These are phyloP conservation scores for Sordariomycetes sp. DNA, from an alignment of 2,329 filamentous ascomycete genomes.

Conservation along the genomic window DNA sequence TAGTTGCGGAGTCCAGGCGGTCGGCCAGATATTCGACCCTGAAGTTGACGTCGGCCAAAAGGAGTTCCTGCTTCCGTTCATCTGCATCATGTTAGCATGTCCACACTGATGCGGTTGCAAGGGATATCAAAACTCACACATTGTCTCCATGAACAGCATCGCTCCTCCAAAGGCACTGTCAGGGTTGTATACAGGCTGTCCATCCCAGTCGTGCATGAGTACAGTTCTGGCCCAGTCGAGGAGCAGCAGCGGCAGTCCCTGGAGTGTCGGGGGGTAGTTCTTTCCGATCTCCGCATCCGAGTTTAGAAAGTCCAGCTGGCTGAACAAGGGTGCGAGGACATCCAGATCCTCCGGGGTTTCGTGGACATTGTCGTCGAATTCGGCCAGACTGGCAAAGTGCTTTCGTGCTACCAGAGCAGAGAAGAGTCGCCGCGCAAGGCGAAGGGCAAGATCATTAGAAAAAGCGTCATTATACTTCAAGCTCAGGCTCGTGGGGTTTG, in stretches of 20 bases:
- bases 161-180: slow-evolving; percentile 66
- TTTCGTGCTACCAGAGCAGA: slow-evolving; percentile 39
- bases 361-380: slow-evolving; percentile 20
- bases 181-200: slow-evolving; percentile 53
- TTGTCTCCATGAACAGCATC: slow-evolving; percentile 55
- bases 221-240: slow-evolving; percentile 65
- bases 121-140: slow-evolving; percentile 43
- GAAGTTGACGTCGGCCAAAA: slow-evolving; percentile 57
- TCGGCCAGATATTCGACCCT: slow-evolving; percentile 64
- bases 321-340: slow-evolving; percentile 33
- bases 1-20: slow-evolving; percentile 58
- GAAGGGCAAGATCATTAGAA: slow-evolving; percentile 43
- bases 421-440: slow-evolving; percentile 44
- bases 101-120: not conserved
- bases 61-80: slow-evolving; percentile 46
- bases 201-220: slow-evolving; percentile 71
- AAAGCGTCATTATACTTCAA: slow-evolving; percentile 51
- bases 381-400: slow-evolving; percentile 32
- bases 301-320: slow-evolving; percentile 38
- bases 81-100: slow-evolving; percentile 24
- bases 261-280: slow-evolving; percentile 6
- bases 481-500: slow-evolving; percentile 31
- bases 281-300: slow-evolving; percentile 12
- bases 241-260: slow-evolving; percentile 19
- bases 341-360: slow-evolving; percentile 16